These are phyloP conservation scores for Microstroma glucosiphilum DNA, from an alignment of 1,284 basidiomycete genomes.

Conservation along the genomic window DNA sequence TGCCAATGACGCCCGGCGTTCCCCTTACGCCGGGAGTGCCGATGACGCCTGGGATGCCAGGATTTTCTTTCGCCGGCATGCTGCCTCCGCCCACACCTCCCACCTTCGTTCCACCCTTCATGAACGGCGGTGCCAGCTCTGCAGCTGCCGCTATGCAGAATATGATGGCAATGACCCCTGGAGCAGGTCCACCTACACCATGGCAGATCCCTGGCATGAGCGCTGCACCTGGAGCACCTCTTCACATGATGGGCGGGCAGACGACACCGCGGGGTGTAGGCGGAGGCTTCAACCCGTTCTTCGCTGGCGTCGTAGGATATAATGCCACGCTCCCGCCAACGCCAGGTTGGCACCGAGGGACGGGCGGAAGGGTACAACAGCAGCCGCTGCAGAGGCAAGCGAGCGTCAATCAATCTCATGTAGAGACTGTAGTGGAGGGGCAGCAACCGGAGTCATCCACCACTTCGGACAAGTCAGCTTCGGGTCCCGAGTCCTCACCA, in stretches of 20 bases:
- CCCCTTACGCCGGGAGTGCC: constrained; percentile 42
- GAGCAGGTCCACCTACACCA: constrained; percentile 7
- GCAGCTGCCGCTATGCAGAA: neutral
- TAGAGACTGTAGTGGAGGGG: neutral
- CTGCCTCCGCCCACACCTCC: constrained; percentile 50
- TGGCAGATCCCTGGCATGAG: constrained; percentile 5
- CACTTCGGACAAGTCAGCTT: neutral
- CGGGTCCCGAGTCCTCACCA: neutral
- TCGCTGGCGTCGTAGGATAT: neutral
- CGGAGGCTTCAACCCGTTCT: constrained; percentile 1
- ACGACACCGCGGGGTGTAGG: neutral
- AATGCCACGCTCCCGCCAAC: neutral
- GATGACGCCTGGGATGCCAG: constrained; percentile 50
- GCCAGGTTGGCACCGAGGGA: neutral
- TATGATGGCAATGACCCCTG: constrained; percentile 3
- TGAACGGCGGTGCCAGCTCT: constrained; percentile 34
- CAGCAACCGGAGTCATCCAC: neutral
- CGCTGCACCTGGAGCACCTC: constrained; percentile 9
- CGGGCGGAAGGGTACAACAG: neutral
- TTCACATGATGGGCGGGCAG: constrained; percentile 2
- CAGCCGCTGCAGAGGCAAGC: neutral
- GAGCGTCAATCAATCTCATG: neutral
- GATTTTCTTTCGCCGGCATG: constrained; percentile 51
- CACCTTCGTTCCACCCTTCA: constrained; percentile 48
- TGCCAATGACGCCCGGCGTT: constrained; percentile 13